A percentile compares a stretch with the other conserved stretches of the same genome.
Conservation (phyloP, 2,329 filamentous ascomycete species). For the Claviceps sp. region DNA sequence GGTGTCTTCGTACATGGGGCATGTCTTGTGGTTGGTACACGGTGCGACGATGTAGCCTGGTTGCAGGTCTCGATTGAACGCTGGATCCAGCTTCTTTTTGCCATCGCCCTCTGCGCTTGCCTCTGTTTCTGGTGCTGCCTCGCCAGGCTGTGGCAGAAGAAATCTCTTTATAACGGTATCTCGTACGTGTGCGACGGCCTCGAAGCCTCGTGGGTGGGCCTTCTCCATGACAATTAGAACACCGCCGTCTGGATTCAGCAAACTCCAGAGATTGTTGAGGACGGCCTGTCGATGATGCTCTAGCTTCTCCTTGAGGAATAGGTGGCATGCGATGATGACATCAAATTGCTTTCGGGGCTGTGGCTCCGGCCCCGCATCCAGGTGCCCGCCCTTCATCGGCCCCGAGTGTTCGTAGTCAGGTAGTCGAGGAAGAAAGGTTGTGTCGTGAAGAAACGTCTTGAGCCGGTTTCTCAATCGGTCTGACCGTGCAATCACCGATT, state of each 20-base stretch:
- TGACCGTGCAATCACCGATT: constrained; percentile 68
- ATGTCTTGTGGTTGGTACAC: constrained; percentile 80
- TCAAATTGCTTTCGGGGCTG: constrained; percentile 69
- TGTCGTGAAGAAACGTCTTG: constrained; percentile 69
- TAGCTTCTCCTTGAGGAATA: constrained; percentile 62
- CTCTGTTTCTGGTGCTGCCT: constrained; percentile 19
- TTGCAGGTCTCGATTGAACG: constrained; percentile 33
- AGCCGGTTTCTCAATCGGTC: constrained; percentile 62
- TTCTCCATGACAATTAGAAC: constrained; percentile 84
- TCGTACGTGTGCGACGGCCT: constrained; percentile 76
- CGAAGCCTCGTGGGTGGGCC: constrained; percentile 81
- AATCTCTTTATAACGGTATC: constrained; percentile 64
- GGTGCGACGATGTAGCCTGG: constrained; percentile 53
- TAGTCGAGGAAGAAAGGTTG: constrained; percentile 82
- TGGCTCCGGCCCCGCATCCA: constrained; percentile 43
- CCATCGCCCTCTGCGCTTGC: too few species aligned
- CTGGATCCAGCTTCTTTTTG: constrained; percentile 21
- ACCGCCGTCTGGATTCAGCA: constrained; percentile 73
- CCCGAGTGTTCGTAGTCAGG: constrained; percentile 67
- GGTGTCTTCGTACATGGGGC: constrained; percentile 72
- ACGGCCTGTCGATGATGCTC: constrained; percentile 65
- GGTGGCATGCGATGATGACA: constrained; percentile 78
- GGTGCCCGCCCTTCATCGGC: constrained; percentile 41
- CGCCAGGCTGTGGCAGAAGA: constrained; percentile 40
- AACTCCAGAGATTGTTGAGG: constrained; percentile 78